These are phyloP conservation scores for Cynanchum wilfordii DNA, from an alignment of 257 asterid genomes.

Conservation along the genomic window DNA sequence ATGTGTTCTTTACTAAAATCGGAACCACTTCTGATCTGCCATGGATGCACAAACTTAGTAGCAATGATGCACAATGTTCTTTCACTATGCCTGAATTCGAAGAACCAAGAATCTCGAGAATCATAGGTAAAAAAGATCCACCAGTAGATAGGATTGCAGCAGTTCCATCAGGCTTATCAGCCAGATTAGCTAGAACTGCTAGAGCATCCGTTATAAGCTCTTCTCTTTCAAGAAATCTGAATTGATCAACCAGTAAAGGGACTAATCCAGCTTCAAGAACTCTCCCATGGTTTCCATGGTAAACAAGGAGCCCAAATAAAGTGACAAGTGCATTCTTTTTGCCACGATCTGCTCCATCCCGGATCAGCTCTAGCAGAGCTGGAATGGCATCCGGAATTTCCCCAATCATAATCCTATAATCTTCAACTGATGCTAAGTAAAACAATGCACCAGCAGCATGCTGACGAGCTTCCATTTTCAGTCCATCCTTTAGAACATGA, in stretches of 20 bases:
- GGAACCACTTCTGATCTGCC: slow-evolving; percentile 59
- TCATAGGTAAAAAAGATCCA: slow-evolving; percentile 28
- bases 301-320: slow-evolving; percentile 46
- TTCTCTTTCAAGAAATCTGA: slow-evolving; percentile 38
- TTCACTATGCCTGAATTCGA: slow-evolving; percentile 37
- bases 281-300: slow-evolving; percentile 56
- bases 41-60: slow-evolving; percentile 59
- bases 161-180: slow-evolving; percentile 58
- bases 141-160: slow-evolving; percentile 46
- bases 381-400: slow-evolving; percentile 38
- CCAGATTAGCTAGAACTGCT: slow-evolving; percentile 54
- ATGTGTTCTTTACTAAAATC: slow-evolving; percentile 56
- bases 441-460: slow-evolving; percentile 73
- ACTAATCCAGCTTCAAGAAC: slow-evolving; percentile 52
- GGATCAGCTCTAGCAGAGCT: slow-evolving; percentile 43
- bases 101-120: slow-evolving; percentile 36
- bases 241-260: slow-evolving; percentile 36
- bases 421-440: slow-evolving; percentile 69
- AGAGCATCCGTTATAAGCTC: slow-evolving; percentile 52
- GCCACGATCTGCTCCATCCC: slow-evolving; percentile 39
- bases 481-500: slow-evolving; percentile 38
- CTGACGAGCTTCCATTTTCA: slow-evolving; percentile 50
- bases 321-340: slow-evolving; percentile 59
- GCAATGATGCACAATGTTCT: slow-evolving; percentile 54
- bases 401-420: slow-evolving; percentile 49